These are phyloP conservation scores for Pythium dissotocum DNA, from an alignment of 352 stramenopile species.

Conservation along the genomic window DNA sequence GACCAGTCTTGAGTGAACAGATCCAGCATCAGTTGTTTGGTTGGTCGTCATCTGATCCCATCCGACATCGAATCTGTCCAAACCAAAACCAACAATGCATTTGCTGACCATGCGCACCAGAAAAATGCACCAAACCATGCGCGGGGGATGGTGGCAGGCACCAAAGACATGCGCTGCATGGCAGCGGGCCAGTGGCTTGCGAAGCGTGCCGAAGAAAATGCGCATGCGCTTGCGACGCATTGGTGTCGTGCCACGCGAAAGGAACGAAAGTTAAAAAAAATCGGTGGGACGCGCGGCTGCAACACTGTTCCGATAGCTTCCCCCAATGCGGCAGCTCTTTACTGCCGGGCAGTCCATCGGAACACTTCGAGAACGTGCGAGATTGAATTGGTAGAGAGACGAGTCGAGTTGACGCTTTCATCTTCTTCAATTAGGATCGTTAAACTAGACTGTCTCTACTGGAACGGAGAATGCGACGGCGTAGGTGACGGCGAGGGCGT, in stretches of 20 bases:
- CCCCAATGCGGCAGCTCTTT: not conserved
- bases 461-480: conserved; percentile 9
- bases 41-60: conserved; percentile 3
- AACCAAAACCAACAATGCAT: not conserved
- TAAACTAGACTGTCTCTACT: not conserved
- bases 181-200: not conserved
- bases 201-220: not conserved
- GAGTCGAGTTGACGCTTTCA: not conserved
- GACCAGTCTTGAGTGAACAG: not conserved
- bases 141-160: too few relatives aligned
- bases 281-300: not conserved
- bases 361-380: conserved; percentile 16
- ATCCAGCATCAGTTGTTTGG: not conserved
- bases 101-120: not conserved
- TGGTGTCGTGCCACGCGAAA: not conserved
- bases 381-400: not conserved
- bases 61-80: not conserved
- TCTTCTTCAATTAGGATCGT: not conserved
- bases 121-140: not conserved
- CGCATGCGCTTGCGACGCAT: not conserved
- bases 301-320: not conserved
- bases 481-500: conserved; percentile 7
- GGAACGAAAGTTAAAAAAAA: conserved; percentile 9
- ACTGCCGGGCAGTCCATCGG: not conserved
- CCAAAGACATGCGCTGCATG: conserved; percentile 5